A percentile compares a stretch with the other conserved stretches of the same genome.
Conservation (phyloP, 495 filamentous ascomycete genomes). For the Penicillium goetzii region DNA sequence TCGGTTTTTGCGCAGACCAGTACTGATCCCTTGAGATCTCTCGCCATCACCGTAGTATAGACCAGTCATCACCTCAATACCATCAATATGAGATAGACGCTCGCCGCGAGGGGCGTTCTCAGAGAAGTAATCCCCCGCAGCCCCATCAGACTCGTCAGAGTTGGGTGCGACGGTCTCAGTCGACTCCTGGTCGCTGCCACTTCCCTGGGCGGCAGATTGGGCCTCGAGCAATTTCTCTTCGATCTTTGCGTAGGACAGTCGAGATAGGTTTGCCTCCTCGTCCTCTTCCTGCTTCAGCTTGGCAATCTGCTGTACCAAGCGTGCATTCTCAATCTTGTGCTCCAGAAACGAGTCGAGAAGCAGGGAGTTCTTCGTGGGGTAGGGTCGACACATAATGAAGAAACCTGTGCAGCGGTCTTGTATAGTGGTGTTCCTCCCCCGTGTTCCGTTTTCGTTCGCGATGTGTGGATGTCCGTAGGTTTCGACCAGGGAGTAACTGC, state of each 20-base stretch:
- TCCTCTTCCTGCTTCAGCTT: conserved; percentile 86
- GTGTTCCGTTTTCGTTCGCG: conserved; percentile 61
- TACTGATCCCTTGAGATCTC: conserved; percentile 84
- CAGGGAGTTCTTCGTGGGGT: conserved; percentile 82
- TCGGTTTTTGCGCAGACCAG: conserved; percentile 75
- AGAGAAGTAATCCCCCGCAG: conserved; percentile 71
- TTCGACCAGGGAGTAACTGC: conserved; percentile 79
- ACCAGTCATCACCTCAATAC: conserved; percentile 93
- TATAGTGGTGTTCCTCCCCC: conserved; percentile 52
- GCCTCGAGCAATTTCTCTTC: conserved; percentile 16
- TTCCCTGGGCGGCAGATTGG: conserved; percentile 6
- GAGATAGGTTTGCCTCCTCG: conserved; percentile 63
- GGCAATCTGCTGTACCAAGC: conserved; percentile 78
- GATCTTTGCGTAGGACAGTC: conserved; percentile 12
- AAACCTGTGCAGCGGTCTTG: conserved; percentile 80
- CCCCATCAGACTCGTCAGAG: conserved; percentile 73
- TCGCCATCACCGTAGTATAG: conserved; percentile 88
- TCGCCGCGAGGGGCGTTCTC: conserved; percentile 80
- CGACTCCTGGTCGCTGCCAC: conserved; percentile 39
- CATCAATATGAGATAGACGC: conserved; percentile 75
- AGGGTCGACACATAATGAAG: conserved; percentile 92
- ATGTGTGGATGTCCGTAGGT: conserved; percentile 91
- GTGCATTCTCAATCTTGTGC: conserved; percentile 96
- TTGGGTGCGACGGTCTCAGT: conserved; percentile 59
- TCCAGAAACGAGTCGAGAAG: conserved; percentile 93